Evolutionary conservation across 2,329 filamentous ascomycete genomes (phyloP), one percentile per base, ranked within the genome.

Genomic region (Arthrinium puccinioides): DNA sequence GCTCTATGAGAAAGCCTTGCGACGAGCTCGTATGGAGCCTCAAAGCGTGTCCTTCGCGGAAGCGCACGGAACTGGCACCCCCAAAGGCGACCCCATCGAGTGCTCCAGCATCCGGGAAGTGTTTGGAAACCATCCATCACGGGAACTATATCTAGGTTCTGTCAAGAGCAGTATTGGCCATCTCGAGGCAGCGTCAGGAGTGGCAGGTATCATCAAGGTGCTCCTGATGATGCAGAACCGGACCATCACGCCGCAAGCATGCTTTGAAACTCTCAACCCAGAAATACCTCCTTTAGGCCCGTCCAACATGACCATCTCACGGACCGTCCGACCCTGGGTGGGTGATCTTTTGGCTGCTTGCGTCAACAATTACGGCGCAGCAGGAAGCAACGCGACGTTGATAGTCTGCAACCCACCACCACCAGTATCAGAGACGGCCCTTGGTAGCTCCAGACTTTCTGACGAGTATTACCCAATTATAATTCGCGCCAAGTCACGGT

Each of bases 11-110:
- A 13, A 20, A 31, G 16, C 4, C 28, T 31, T 1, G 10, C 21
- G 16, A 13, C 18, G 6, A 31, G 16, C 16, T 54, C 18, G 52
- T 1, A 9, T 21, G 21, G n/a, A 2, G 4, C n/a, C 32, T 9
- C n/a, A 34, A 13, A 16, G 18, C 8, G 15, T 34, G n/a, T 34
- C 32, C 1, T 34, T 24, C 34, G 53, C 66, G 27, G 64, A 68
- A 46, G 55, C 57, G 5, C 67, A 73, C 39, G 69, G 67, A 5
- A 71, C 69, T 1, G 67, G 67, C 3, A 73, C 69, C 2, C 32
- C 21, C 1, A 15, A 16, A 10, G 32, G 32, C 14, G 32, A 34
- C 10, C 32, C 20, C 8, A 34, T 34, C n/a, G 21, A 34, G 13
- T 23, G 18, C n/a, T n/a, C 20, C 4, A 34, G 32, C 15, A 24